Base-by-base conservation (phyloP, 768 basidiomycete species). In the Pleurotus ostreatus region DNA sequence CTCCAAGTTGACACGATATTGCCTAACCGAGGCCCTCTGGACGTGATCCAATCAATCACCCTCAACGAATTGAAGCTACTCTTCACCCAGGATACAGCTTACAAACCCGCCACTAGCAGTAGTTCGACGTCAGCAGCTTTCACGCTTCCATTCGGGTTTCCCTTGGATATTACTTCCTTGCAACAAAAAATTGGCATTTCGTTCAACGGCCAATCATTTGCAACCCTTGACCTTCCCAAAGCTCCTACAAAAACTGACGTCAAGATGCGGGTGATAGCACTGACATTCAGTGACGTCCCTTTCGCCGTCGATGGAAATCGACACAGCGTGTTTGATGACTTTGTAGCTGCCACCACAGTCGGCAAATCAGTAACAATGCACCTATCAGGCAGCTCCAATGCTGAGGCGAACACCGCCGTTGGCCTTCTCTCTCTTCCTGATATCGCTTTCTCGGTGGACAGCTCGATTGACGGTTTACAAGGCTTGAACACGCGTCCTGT, bases 121-220 rank as follows among this genome's bases (percentile, higher is more conserved):
- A 74, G 78, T 54, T 76, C 78, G 37, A 83, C 86, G 1, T 78
- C 79, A 16, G 85, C 84, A 0, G 75, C 80, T 0, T 90, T 90
- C 68, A 78, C 77, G 13, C 70, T 89, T 1, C 88, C 87, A 2
- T 89, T 89, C 61, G 75, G 68, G 13, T 89, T 90, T 72, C 85
- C 88, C 0, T 57, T 89, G 55, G 83, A 90, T 62, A 84, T 90
- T 60, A 74, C 76, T 2, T 73, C 83, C 1, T 65, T 89, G 43
- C 77, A 81, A 51, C 83, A 83, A 67, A 83, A 80, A 41, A 78
- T 88, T 53, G 78, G 74, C 4, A 70, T 83, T 47, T 79, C 77
- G 11, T 77, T 74, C 57, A 62, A 80, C 23, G 82, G 80, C 7
- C 70, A 74, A 46, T 69, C 78, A 5, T 85, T 89, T 56, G 87